phyloP scores from a whole-genome alignment of 495 filamentous ascomycete genomes.

The Penicillium cataractarum region DNA sequence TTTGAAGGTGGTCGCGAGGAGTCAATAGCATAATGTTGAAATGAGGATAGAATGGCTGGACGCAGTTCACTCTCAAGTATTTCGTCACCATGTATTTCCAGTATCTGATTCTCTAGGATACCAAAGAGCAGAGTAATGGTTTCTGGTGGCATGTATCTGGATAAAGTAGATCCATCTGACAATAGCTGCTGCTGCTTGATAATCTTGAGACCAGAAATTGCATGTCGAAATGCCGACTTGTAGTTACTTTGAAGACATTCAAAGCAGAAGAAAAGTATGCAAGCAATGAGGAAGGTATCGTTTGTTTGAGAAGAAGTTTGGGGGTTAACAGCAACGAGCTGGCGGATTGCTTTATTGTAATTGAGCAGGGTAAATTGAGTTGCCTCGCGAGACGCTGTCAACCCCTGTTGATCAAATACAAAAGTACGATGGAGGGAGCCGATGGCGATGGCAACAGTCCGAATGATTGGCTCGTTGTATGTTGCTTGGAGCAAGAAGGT shows the following conservation, averaged over 20 bases:
- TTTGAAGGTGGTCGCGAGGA: not conserved
- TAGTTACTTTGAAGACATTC: slow-evolving; percentile 58
- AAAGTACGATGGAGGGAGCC: slow-evolving; percentile 65
- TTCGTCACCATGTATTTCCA: slow-evolving; percentile 20
- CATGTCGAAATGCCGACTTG: slow-evolving; percentile 47
- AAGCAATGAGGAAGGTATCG: slow-evolving; percentile 55
- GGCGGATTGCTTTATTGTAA: slow-evolving; percentile 58
- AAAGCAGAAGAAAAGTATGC: slow-evolving; percentile 58
- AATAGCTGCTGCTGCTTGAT: slow-evolving; percentile 21
- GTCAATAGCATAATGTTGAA: not conserved
- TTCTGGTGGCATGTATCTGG: slow-evolving; percentile 17
- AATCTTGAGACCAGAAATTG: slow-evolving; percentile 44
- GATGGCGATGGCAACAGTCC: slow-evolving; percentile 63
- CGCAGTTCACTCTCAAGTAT: slow-evolving; percentile 6
- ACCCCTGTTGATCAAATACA: slow-evolving; percentile 28
- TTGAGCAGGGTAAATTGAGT: slow-evolving; percentile 50
- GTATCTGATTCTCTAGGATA: slow-evolving; percentile 23
- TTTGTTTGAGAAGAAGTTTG: slow-evolving; percentile 5
- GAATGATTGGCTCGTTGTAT: slow-evolving; percentile 60
- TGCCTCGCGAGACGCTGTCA: not conserved
- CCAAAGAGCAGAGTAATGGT: slow-evolving; percentile 16
- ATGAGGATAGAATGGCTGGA: slow-evolving; percentile 2
- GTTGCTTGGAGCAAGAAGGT: slow-evolving; percentile 58
- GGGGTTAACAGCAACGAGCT: slow-evolving; percentile 15
- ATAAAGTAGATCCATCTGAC: not conserved